phyloP scores from a whole-genome alignment of 225 moss, liverwort and hornwort genomes.

The Sphagnum tenellum region DNA sequence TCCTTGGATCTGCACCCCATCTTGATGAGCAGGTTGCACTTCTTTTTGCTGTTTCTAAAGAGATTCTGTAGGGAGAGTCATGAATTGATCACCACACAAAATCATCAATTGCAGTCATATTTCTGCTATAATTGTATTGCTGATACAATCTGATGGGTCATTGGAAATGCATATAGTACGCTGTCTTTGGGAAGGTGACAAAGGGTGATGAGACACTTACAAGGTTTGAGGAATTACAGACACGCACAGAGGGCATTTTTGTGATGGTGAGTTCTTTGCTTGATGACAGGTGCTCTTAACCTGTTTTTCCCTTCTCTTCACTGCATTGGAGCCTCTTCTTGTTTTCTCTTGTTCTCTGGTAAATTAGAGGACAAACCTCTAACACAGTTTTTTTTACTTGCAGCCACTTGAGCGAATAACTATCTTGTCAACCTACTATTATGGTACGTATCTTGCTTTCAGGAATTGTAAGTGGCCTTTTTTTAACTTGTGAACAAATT shows the following conservation, averaged over 20 bases:
- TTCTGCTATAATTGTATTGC: no score
- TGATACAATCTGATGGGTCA: no score
- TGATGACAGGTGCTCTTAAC: not conserved
- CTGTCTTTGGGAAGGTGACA: slow-evolving; percentile 91
- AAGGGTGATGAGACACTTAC: slow-evolving; percentile 83
- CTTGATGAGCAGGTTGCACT: slow-evolving; percentile 71
- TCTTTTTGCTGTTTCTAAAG: no score
- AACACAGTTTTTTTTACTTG: not conserved
- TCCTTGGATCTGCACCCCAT: slow-evolving; percentile 85
- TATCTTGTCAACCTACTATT: slow-evolving; percentile 86
- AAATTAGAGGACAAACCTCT: no score
- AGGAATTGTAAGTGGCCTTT: no score
- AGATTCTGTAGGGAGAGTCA: no score
- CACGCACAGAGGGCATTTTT: slow-evolving; percentile 86
- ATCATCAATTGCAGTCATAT: no score
- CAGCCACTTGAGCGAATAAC: slow-evolving; percentile 86
- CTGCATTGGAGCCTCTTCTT: no score
- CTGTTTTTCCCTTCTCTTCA: no score
- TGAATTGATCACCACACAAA: no score
- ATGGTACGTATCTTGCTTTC: slow-evolving; percentile 34
- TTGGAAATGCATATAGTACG: slow-evolving; percentile 40
- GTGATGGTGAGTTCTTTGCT: slow-evolving; percentile 55
- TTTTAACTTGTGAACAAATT: no score
- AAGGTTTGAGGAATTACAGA: slow-evolving; percentile 77
- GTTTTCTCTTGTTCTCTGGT: no score